phyloP scores from a whole-genome alignment of 2,329 filamentous ascomycete species.

The Huntiella decipiens region DNA sequence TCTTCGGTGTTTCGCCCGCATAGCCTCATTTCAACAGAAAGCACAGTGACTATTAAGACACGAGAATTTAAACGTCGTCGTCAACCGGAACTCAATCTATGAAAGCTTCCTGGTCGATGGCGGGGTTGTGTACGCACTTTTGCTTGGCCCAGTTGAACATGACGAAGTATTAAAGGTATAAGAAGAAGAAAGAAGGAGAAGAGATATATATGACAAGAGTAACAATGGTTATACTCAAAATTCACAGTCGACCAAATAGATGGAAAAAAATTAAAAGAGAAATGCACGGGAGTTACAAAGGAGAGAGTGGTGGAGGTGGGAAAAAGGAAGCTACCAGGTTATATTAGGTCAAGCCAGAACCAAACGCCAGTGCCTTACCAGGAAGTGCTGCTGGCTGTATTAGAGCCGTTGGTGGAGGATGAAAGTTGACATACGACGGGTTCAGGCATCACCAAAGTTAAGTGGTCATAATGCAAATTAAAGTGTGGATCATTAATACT shows the following conservation, averaged over 20 bases:
- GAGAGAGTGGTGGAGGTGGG: slow-evolving; percentile 2
- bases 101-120: too few relatives aligned
- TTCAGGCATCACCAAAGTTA: neutral
- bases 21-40: too few relatives aligned
- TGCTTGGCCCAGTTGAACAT: slow-evolving; percentile 96
- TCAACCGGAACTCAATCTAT: too few relatives aligned
- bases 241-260: neutral
- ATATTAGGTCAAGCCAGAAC: neutral
- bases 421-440: too few relatives aligned
- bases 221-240: neutral
- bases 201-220: slow-evolving; percentile 3
- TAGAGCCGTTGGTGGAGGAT: neutral
- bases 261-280: slow-evolving; percentile 2
- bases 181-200: slow-evolving; percentile 3
- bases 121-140: slow-evolving; percentile 37
- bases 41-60: too few relatives aligned
- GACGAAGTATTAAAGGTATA: slow-evolving; percentile 17
- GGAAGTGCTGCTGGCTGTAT: neutral
- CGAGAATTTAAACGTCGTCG: too few relatives aligned
- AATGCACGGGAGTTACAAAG: slow-evolving; percentile 1
- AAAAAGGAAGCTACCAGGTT: slow-evolving; percentile 2
- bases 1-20: too few relatives aligned
- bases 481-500: neutral
- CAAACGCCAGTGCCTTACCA: neutral
- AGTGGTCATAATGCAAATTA: neutral